Conservation (phyloP, 202 grass and related monocot species). For the Dendrocalamus latiflorus region DNA sequence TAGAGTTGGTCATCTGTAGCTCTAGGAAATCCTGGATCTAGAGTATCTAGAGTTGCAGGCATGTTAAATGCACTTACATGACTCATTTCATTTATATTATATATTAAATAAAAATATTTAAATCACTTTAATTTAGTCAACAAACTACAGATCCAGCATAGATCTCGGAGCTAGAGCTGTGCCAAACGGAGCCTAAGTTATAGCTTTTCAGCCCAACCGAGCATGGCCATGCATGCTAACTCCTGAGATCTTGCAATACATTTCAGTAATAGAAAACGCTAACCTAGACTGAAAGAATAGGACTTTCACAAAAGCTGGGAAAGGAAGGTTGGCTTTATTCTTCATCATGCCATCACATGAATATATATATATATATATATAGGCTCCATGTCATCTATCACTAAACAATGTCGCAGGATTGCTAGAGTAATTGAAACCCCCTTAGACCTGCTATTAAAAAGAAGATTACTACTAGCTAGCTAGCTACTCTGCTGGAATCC, state of each 20-base stretch:
- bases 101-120: too few species aligned
- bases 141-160: too few species aligned
- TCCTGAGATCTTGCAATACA: neutral
- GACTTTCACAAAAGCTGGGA: slow-evolving; percentile 35
- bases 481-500: neutral
- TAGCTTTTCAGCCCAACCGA: too few species aligned
- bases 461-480: neutral
- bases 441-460: neutral
- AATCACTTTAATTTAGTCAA: too few species aligned
- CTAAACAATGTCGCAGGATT: neutral
- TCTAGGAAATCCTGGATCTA: too few species aligned
- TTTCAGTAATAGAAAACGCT: neutral
- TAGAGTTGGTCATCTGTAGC: too few species aligned
- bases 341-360: slow-evolving; percentile 45
- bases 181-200: too few species aligned
- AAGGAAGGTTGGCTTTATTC: slow-evolving; percentile 56
- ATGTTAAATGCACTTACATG: too few species aligned
- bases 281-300: neutral
- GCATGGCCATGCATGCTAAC: neutral
- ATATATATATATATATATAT: neutral
- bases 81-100: too few species aligned
- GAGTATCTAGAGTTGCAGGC: too few species aligned
- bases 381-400: neutral
- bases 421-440: neutral
- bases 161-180: too few species aligned